These are phyloP conservation scores for Aureobasidium melanogenum DNA, from an alignment of 2,329 filamentous ascomycete species.

Conservation along the genomic window DNA sequence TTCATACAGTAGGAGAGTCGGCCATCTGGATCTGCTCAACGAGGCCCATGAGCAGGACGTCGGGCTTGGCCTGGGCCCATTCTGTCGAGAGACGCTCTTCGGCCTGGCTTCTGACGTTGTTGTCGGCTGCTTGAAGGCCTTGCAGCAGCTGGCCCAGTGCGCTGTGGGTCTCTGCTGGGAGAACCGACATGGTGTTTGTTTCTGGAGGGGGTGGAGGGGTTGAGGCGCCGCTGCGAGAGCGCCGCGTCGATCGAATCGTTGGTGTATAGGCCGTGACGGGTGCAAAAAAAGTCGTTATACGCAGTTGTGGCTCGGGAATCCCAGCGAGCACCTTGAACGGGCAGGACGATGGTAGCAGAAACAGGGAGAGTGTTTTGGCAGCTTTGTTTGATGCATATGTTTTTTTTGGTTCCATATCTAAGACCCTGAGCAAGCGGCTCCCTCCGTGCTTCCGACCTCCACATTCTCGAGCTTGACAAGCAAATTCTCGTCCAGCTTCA, in stretches of 20 bases:
- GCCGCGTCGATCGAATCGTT: neutral
- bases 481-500: neutral
- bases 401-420: neutral
- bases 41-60: constrained; percentile 85
- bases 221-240: constrained; percentile 2
- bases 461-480: neutral
- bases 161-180: constrained; percentile 73
- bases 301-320: neutral
- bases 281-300: neutral
- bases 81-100: constrained; percentile 86
- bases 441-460: neutral
- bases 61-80: constrained; percentile 75
- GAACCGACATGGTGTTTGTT: constrained; percentile 49
- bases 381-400: neutral
- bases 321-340: neutral
- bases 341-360: neutral
- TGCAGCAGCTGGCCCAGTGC: constrained; percentile 80
- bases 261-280: neutral
- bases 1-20: constrained; percentile 58
- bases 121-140: constrained; percentile 84
- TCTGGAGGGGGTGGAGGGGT: neutral
- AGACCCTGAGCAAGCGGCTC: neutral
- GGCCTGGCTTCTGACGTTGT: constrained; percentile 71
- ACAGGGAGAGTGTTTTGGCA: neutral
- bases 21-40: constrained; percentile 81